Conservation (phyloP, 2,329 filamentous ascomycete genomes). For the Emergomyces africanus region DNA sequence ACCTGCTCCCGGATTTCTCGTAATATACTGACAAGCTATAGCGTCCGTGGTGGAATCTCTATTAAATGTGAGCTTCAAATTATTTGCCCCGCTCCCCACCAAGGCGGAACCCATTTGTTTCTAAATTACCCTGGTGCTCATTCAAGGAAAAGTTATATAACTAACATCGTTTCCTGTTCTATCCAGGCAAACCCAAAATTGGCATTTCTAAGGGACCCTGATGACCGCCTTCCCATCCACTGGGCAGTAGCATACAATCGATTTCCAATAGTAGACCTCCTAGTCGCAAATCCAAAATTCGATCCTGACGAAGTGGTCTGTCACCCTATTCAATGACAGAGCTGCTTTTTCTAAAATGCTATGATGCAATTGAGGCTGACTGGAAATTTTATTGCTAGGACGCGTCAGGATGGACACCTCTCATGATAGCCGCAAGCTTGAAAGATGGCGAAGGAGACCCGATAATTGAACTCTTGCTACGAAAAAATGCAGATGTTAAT, state of each 20-base stretch:
- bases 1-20: neutral
- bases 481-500: constrained; percentile 36
- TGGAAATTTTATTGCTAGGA: constrained; percentile 21
- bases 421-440: constrained; percentile 38
- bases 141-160: neutral
- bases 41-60: constrained; percentile 61
- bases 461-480: constrained; percentile 33
- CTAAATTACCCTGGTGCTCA: neutral
- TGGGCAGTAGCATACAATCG: constrained; percentile 86
- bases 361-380: neutral
- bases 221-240: constrained; percentile 82
- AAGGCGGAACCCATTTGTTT: constrained; percentile 3
- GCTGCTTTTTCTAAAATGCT: neutral
- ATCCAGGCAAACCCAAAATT: constrained; percentile 65
- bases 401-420: constrained; percentile 37
- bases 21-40: constrained; percentile 27
- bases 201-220: constrained; percentile 60
- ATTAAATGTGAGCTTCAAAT: constrained; percentile 43
- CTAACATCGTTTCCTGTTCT: constrained; percentile 1
- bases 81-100: constrained; percentile 14
- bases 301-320: constrained; percentile 67
- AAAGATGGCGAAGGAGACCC: constrained; percentile 33
- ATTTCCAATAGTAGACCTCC: constrained; percentile 57
- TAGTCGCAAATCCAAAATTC: constrained; percentile 59
- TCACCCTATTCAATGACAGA: neutral